phyloP scores from a whole-genome alignment of 2,329 filamentous ascomycete species.

The Aureobasidium uvarum region DNA sequence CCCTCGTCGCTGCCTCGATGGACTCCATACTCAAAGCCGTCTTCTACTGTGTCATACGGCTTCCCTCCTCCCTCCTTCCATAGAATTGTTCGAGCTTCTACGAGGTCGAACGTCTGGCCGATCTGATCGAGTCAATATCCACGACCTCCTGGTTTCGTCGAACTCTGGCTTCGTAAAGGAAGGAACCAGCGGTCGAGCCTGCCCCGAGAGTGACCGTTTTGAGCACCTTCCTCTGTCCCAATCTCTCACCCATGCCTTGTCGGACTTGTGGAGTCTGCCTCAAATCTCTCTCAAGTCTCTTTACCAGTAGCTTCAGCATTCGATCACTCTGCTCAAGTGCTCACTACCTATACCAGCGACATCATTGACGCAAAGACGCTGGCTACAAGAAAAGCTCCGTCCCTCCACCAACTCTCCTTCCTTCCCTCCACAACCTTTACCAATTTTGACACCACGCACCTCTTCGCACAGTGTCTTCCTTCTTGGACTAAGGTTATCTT shows the following conservation, averaged over 20 bases:
- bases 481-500: conserved; percentile 10
- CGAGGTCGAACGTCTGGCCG: conserved; percentile 7
- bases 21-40: not conserved
- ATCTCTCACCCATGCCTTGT: not conserved
- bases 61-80: not conserved
- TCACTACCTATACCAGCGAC: not conserved
- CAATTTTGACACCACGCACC: not conserved
- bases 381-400: not conserved
- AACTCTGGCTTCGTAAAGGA: not conserved
- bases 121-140: conserved; percentile 20
- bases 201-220: not conserved
- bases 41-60: not conserved
- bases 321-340: not conserved
- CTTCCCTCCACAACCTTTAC: conserved; percentile 8
- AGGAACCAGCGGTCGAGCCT: conserved; percentile 2
- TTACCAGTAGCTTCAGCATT: not conserved
- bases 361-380: not conserved
- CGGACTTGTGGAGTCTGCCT: not conserved
- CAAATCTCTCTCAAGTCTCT: not conserved
- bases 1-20: not conserved
- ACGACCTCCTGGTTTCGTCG: not conserved
- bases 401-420: not conserved
- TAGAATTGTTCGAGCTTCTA: conserved; percentile 1
- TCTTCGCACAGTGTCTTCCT: not conserved
- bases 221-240: conserved; percentile 7